These are phyloP conservation scores for Ananas comosus DNA, from an alignment of 176 grass and related monocot species.

Conservation along the genomic window DNA sequence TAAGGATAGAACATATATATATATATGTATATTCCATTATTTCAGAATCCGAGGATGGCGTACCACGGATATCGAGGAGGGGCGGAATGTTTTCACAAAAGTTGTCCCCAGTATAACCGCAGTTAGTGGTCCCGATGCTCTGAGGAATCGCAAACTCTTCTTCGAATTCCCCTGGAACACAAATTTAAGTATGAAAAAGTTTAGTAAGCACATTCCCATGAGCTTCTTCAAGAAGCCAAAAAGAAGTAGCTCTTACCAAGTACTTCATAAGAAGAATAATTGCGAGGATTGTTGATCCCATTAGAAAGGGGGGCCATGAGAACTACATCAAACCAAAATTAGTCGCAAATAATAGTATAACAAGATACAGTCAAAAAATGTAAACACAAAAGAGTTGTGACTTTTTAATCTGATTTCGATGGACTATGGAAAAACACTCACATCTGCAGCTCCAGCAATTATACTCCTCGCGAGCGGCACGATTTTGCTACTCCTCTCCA, in stretches of 20 bases:
- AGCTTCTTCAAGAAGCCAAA: not conserved
- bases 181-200: not conserved
- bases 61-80: conserved; percentile 22
- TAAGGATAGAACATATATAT: too few relatives aligned
- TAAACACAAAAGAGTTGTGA: not conserved
- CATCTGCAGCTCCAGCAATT: conserved; percentile 18
- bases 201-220: not conserved
- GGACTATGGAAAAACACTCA: not conserved
- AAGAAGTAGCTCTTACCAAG: conserved; percentile 2
- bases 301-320: conserved; percentile 20
- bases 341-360: not conserved
- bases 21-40: too few relatives aligned
- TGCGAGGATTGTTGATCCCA: conserved; percentile 21
- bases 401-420: not conserved
- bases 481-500: conserved; percentile 24
- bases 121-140: conserved; percentile 23
- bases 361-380: too few relatives aligned
- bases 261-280: conserved; percentile 20
- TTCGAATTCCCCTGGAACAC: conserved; percentile 18
- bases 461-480: conserved; percentile 21
- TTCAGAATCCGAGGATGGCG: not conserved
- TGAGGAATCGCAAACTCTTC: conserved; percentile 13
- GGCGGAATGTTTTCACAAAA: conserved; percentile 27
- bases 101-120: conserved; percentile 20
- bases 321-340: conserved; percentile 8